phyloP scores from a whole-genome alignment of 78 protist species.

The Speleostelium caveatum region DNA sequence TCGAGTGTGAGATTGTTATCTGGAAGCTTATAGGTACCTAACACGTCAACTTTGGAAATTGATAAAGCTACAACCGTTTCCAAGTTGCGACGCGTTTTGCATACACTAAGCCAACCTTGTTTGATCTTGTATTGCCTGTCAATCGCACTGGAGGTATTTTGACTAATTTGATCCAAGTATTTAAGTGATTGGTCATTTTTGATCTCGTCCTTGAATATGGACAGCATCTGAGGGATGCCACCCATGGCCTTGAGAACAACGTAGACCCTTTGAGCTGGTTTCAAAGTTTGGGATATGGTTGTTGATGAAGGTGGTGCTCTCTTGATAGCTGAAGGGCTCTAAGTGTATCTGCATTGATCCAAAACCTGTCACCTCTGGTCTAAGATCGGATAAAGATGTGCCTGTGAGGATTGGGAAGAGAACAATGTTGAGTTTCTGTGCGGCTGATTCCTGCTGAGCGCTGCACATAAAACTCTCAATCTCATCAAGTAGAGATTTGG shows the following conservation, averaged over 20 bases:
- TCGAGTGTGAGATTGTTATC: not conserved
- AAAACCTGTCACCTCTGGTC: too few species aligned
- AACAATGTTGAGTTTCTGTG: not conserved
- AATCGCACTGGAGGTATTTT: not conserved
- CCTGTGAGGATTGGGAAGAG: constrained; percentile 12
- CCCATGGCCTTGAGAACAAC: not conserved
- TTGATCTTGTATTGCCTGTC: not conserved
- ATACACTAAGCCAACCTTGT: not conserved
- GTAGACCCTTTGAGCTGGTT: not conserved
- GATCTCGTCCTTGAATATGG: not conserved
- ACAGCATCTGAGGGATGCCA: not conserved
- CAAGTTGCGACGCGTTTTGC: not conserved
- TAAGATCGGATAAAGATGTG: not conserved
- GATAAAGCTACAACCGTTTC: not conserved
- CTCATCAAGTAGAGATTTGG: not conserved
- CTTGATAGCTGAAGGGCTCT: not conserved
- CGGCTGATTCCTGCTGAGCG: not conserved
- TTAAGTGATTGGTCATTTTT: not conserved
- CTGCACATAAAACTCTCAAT: constrained; percentile 2
- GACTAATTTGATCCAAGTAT: not conserved
- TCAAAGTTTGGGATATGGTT: not conserved
- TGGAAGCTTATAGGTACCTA: not conserved
- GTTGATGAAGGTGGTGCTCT: not conserved
- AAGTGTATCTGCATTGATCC: not conserved
- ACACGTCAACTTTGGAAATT: not conserved